Conservation (phyloP, 1,284 basidiomycete genomes). For the Ceratobasidium sp. region DNA sequence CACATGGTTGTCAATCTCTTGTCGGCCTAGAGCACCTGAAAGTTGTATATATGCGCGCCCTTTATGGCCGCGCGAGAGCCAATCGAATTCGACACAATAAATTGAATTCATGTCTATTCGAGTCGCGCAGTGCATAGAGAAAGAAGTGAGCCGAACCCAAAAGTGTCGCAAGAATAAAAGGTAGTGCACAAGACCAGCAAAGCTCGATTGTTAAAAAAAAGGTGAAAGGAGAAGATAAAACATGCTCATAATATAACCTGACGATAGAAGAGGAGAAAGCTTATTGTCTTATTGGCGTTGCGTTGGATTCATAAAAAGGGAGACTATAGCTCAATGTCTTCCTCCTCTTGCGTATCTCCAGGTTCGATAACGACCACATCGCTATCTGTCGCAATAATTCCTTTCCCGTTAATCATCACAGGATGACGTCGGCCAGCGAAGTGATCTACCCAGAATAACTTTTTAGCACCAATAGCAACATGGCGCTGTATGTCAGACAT, state of each 20-base stretch:
- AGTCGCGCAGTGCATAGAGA: constrained; percentile 1
- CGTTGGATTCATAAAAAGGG: too few relatives aligned
- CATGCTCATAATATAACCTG: constrained; percentile 1
- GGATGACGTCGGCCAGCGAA: constrained; percentile 47
- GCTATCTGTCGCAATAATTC: constrained; percentile 10
- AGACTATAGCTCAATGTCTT: constrained; percentile 46
- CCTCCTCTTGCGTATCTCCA: constrained; percentile 47
- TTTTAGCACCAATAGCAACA: constrained; percentile 41
- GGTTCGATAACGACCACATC: constrained; percentile 46
- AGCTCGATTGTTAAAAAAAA: not conserved
- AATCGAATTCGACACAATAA: not conserved
- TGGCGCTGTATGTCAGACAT: not conserved
- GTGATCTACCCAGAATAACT: constrained; percentile 46
- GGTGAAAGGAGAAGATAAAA: not conserved
- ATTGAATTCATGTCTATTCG: constrained; percentile 23
- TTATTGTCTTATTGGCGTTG: not conserved
- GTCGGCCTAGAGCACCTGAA: too few relatives aligned
- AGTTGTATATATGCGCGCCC: too few relatives aligned
- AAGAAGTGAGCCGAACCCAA: not conserved
- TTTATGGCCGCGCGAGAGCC: too few relatives aligned
- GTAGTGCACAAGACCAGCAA: constrained; percentile 15
- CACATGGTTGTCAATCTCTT: too few relatives aligned
- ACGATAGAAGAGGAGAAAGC: constrained; percentile 1
- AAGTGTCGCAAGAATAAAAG: constrained; percentile 3
- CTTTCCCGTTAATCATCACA: constrained; percentile 44